Base-by-base conservation (phyloP, 2,329 filamentous ascomycete genomes). In the Fusarium musae region DNA sequence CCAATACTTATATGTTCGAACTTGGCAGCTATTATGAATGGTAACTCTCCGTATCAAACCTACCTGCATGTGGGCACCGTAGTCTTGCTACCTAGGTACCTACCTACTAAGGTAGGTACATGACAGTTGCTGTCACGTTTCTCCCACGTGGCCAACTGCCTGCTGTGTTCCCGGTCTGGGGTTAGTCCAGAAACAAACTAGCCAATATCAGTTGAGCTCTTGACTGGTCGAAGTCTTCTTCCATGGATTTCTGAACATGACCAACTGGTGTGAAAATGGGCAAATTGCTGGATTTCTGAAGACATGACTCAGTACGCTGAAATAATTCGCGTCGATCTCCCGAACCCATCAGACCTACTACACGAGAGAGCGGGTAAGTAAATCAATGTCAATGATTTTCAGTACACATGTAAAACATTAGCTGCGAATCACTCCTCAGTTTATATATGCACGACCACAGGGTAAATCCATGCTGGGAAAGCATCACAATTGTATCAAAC, bases 321-420 rank as follows among this genome's bases (percentile, higher is more conserved):
- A 71, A 72, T 77, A 69, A 68, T 66, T 60, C 58, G 62, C 63
- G 75, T 78, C 72, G 76, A 78, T 78, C 76, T 78, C 76, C 76
- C 76, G 73, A 54, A 60, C 59, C 52, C 59, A 69, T 60, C 62
- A 77, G 53, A 30, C 34, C 42, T 28, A 58, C 50, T 28, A 58
- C 54, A 54, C 21, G 19, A 66, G 32, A 66, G 32, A 44, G 34
- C 44, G 56, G 37, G 46, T 23, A 43, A 34, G 49, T 23, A 39
- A 43, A 39, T 46, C 34, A 63, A 59, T 43, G 21, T 56, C 23
- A 28, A 54, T 64, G 15, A 23, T 53, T 53, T 16, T 46, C 17
- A 30, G 32, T n/a, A 61, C 28, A 23, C 23, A 23, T 23, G 23
- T 42, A 32, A 43, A 52, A 13, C 43, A 17, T 56, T 43, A 54